phyloP scores from a whole-genome alignment of 2,329 filamentous ascomycete species.

The Fusarium piperis region DNA sequence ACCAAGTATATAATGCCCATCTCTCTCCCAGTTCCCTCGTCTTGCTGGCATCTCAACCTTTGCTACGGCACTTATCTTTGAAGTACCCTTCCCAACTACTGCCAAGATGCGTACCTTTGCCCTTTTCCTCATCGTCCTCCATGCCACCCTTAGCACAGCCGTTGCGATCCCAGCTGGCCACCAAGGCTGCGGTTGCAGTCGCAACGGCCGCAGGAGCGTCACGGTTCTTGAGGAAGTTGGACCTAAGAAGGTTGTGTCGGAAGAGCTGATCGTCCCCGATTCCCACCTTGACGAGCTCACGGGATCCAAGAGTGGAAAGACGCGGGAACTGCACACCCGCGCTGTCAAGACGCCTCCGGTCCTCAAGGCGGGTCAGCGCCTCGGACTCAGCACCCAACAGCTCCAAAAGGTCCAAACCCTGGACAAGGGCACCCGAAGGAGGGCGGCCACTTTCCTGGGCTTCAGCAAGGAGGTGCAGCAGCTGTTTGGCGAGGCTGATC shows the following conservation, averaged over 20 bases:
- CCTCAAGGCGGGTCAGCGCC: background rate
- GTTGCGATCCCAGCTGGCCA: background rate
- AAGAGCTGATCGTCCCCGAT: background rate
- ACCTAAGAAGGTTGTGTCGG: background rate
- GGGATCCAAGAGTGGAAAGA: background rate
- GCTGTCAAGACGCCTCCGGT: background rate
- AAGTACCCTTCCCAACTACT: background rate
- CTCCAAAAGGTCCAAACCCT: background rate
- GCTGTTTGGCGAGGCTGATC: background rate
- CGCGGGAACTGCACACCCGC: background rate
- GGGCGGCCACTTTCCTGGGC: background rate
- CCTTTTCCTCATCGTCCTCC: background rate
- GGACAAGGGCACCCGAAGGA: background rate
- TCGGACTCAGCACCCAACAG: background rate
- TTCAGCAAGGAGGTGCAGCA: background rate
- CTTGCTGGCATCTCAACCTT: background rate
- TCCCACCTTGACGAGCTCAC: background rate
- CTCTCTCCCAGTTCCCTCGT: background rate
- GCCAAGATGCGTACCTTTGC: background rate
- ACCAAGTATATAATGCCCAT: background rate
- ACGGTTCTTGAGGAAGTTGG: background rate
- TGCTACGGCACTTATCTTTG: background rate
- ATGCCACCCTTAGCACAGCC: background rate
- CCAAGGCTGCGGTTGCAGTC: background rate
- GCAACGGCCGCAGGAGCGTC: background rate